Conservation (phyloP, 331 rosid species). For the Quercus tomentella region DNA sequence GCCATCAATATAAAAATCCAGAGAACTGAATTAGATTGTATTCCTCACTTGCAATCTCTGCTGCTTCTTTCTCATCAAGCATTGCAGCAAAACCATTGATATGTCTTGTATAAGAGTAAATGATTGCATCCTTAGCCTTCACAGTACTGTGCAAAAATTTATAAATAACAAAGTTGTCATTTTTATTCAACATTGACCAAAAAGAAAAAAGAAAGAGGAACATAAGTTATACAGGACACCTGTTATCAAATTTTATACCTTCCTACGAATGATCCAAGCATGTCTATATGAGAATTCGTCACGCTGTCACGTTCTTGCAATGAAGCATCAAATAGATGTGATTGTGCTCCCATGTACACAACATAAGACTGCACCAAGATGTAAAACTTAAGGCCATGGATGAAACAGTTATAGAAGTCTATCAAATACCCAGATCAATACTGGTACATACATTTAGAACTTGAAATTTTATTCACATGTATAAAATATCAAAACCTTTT, state of each 20-base stretch:
- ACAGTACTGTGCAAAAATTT: constrained; percentile 14
- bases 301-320: neutral
- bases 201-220: neutral
- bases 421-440: no score
- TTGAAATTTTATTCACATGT: neutral
- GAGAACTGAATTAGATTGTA: neutral
- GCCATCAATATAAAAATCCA: neutral
- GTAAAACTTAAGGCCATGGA: neutral
- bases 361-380: constrained; percentile 38
- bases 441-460: no score
- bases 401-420: neutral
- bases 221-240: neutral
- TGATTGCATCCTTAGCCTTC: constrained; percentile 26
- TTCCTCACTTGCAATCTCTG: constrained; percentile 26
- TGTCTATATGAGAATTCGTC: constrained; percentile 27
- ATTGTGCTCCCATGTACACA: constrained; percentile 45
- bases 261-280: constrained; percentile 32
- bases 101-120: constrained; percentile 36
- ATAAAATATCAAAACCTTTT: neutral
- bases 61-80: constrained; percentile 29
- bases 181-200: neutral
- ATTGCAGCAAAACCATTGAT: constrained; percentile 54
- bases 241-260: constrained; percentile 9
- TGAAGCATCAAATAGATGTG: constrained; percentile 1
- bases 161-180: neutral